These are phyloP conservation scores for Coelastrella sp. DNA, from an alignment of 139 green algal species.

Conservation along the genomic window DNA sequence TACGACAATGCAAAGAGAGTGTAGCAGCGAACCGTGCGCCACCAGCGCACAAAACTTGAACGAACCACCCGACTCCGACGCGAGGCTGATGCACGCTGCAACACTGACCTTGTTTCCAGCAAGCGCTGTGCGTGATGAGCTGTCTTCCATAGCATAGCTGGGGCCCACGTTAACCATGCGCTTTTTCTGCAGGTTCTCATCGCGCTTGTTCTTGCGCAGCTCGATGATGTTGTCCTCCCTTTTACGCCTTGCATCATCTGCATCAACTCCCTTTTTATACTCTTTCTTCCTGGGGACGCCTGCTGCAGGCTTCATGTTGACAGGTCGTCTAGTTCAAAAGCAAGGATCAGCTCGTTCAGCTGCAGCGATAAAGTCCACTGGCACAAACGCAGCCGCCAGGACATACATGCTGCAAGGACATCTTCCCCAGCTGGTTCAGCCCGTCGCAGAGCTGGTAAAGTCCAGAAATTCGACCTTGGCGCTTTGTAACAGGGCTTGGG, in stretches of 20 bases:
- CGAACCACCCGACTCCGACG: background rate
- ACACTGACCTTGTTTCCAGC: conserved; percentile 35
- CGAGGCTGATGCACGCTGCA: background rate
- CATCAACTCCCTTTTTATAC: conserved; percentile 94
- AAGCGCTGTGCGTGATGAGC: conserved; percentile 47
- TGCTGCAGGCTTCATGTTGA: conserved; percentile 38
- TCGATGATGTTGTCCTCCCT: conserved; percentile 97
- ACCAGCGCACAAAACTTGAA: background rate
- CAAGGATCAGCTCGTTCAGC: background rate
- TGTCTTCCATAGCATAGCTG: conserved; percentile 63
- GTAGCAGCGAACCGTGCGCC: background rate
- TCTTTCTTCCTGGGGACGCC: conserved; percentile 55
- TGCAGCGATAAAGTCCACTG: background rate
- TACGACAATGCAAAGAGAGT: background rate
- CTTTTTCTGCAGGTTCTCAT: conserved; percentile 99
- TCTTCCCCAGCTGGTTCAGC: no score
- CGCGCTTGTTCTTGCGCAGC: conserved; percentile 96
- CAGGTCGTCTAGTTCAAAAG: background rate
- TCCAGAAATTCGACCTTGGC: no score
- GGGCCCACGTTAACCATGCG: conserved; percentile 73
- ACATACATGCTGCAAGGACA: no score
- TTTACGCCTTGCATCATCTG: conserved; percentile 94
- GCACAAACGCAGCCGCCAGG: background rate
- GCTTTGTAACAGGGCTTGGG: no score
- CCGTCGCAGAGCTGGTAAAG: no score